Conservation (phyloP, 176 grass and related monocot species). For the Musa troglodytarum region DNA sequence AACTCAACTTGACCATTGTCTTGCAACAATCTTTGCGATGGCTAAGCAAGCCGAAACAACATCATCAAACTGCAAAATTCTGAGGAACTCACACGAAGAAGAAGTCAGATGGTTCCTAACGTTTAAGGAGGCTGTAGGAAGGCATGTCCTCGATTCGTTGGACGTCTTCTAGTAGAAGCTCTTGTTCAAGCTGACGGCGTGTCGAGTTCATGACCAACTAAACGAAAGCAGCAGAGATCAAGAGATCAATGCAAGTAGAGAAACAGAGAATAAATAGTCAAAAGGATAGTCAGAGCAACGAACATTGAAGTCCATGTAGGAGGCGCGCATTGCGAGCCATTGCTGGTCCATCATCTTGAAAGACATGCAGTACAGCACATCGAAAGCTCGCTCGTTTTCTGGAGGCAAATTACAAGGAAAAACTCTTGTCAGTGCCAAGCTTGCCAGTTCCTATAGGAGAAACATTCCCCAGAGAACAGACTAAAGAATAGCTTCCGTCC, state of each 20-base stretch:
- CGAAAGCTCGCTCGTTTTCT: conserved; percentile 87
- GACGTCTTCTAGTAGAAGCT: conserved; percentile 73
- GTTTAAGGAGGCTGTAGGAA: conserved; percentile 54
- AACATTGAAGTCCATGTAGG: conserved; percentile 94
- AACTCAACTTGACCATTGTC: too few species aligned
- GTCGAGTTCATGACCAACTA: conserved; percentile 82
- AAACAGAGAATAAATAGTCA: conserved; percentile 2
- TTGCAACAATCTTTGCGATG: too few species aligned
- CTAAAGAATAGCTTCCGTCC: neutral
- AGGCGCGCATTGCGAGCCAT: conserved; percentile 80
- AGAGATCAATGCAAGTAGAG: neutral
- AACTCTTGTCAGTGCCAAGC: neutral
- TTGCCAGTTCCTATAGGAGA: neutral
- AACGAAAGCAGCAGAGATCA: neutral
- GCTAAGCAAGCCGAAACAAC: neutral
- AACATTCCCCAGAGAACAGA: neutral
- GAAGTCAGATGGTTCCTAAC: conserved; percentile 26
- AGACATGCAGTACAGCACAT: conserved; percentile 84
- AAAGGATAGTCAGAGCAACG: neutral
- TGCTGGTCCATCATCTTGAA: conserved; percentile 88
- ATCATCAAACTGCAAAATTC: neutral
- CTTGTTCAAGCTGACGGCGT: conserved; percentile 59
- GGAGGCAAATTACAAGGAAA: conserved; percentile 21
- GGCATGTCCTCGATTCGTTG: conserved; percentile 76
- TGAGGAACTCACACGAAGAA: neutral